Evolutionary conservation across 2,329 filamentous ascomycete genomes (phyloP), one percentile per base, ranked within the genome.

Genomic region (Penicillium sp.): DNA sequence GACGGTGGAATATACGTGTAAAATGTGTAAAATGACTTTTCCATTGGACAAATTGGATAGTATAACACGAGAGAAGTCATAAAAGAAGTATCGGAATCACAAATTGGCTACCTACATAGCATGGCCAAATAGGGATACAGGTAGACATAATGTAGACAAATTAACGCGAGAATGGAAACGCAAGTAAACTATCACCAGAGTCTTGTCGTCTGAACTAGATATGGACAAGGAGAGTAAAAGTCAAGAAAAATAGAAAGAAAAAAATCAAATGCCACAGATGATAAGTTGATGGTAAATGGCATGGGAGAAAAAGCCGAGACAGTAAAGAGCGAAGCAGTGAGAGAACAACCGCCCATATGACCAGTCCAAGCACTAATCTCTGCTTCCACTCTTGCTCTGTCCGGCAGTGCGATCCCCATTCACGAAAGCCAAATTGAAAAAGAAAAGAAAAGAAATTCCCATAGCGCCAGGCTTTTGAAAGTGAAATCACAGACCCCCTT

Each of bases 391-490:
- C 38, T 60, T 54, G 55, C 55, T 46, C 63, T 62, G 63, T 61
- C 61, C 61, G n/a, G 62, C 63, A 62, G 58, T 61, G 56, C 59
- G 58, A 37, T 38, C 26, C 33, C 12, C 11, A n/a, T 40, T 33
- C 17, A 42, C n/a, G 10, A 31, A 50, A 42, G 26, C n/a, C 46
- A 30, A 25, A 40, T 31, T n/a, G n/a, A 41, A 17, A 26, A 17
- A 14, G 11, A 46, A 46, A 33, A 11, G 14, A 16, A 53, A 43
- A 50, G 45, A 52, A 42, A 66, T 65, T 64, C 63, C 67, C 62
- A 68, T 67, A 68, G 68, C 70, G 67, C 69, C 71, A 65, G 64
- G 69, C 67, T 70, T 70, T 71, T 69, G 57, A 66, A 62, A 63
- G 52, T 50, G 55, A 65, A 63, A 60, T 52, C 55, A 59, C 55